Conservation (phyloP, 495 filamentous ascomycete genomes). For the Penicillium angulare region DNA sequence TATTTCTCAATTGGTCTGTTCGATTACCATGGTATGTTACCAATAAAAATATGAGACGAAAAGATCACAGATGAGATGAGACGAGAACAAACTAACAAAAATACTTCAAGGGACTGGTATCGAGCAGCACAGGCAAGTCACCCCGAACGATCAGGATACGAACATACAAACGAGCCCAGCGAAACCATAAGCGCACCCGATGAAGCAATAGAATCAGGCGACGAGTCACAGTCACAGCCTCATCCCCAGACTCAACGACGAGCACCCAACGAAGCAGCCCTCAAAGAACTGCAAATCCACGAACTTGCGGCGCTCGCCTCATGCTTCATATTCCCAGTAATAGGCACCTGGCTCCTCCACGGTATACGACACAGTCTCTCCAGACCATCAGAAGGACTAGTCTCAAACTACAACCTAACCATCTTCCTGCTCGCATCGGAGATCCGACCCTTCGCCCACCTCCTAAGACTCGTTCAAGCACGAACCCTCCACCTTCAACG, state of each 20-base stretch:
- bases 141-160: slow-evolving; percentile 44
- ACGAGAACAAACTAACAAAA: no score
- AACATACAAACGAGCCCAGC: slow-evolving; percentile 36
- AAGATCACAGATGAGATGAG: neutral
- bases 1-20: slow-evolving; percentile 94
- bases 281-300: slow-evolving; percentile 67
- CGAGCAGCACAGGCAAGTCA: slow-evolving; percentile 68
- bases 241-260: slow-evolving; percentile 6
- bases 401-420: slow-evolving; percentile 91
- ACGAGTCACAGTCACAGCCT: neutral
- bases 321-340: slow-evolving; percentile 76
- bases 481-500: slow-evolving; percentile 83
- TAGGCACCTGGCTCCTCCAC: slow-evolving; percentile 79
- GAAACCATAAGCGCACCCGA: slow-evolving; percentile 22
- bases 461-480: slow-evolving; percentile 74
- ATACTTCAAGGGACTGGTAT: slow-evolving; percentile 76
- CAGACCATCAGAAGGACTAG: slow-evolving; percentile 77
- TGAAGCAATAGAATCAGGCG: slow-evolving; percentile 5
- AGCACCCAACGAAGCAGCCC: slow-evolving; percentile 32
- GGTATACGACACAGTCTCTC: slow-evolving; percentile 71
- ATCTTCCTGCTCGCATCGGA: slow-evolving; percentile 90
- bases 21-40: slow-evolving; percentile 82
- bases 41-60: neutral
- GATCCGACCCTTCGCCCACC: slow-evolving; percentile 73
- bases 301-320: slow-evolving; percentile 70